Percentiles rank a stretch among this genome's conserved stretches.
Conservation (phyloP, 2,329 filamentous ascomycete species). For the Didymosphaeria variabile region DNA sequence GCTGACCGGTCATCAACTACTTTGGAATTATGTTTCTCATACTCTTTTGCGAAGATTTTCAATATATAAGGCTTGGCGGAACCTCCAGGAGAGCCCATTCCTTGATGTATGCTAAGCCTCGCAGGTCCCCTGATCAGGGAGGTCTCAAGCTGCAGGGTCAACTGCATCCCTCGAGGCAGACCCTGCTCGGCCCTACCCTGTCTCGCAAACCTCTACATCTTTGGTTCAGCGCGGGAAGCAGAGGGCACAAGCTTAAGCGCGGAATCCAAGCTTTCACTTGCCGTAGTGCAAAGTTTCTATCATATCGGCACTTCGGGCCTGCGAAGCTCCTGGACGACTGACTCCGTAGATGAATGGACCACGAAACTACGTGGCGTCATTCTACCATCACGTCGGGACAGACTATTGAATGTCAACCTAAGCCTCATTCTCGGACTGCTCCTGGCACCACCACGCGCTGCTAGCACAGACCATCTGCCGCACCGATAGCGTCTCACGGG, state of each 20-base stretch:
- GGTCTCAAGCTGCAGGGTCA: not conserved
- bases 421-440: not conserved
- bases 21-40: not conserved
- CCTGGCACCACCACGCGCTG: not conserved
- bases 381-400: not conserved
- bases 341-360: not conserved
- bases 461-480: not conserved
- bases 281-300: not conserved
- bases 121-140: not conserved
- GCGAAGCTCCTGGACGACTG: constrained; percentile 1
- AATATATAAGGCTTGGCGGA: not conserved
- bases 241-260: not conserved
- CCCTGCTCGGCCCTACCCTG: not conserved
- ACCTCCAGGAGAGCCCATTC: not conserved
- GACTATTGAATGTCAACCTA: not conserved
- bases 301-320: constrained; percentile 8
- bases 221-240: not conserved
- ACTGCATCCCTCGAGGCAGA: not conserved
- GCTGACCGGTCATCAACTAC: not conserved
- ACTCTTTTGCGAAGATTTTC: not conserved
- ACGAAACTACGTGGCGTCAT: not conserved
- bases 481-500: not conserved
- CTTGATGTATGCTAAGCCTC: not conserved
- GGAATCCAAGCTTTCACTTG: not conserved
- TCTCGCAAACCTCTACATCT: not conserved